Conservation (phyloP, 345 rosid species). For the Salix exigua region DNA sequence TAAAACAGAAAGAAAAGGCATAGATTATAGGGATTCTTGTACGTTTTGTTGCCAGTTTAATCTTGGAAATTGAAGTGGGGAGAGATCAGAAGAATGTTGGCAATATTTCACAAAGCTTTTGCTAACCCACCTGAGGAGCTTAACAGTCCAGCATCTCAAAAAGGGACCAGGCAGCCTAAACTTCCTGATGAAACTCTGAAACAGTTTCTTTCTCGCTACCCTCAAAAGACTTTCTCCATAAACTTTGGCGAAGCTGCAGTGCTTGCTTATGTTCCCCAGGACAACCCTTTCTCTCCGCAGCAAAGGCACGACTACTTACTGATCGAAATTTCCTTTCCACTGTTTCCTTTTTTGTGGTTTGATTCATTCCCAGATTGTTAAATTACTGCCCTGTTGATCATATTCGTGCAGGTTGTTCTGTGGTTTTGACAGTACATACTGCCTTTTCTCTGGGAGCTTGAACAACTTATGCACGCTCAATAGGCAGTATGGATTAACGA, state of each 20-base stretch:
- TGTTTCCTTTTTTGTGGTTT: not conserved
- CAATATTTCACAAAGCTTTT: slow-evolving; percentile 26
- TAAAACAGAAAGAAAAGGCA: not conserved
- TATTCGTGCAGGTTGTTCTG: slow-evolving; percentile 31
- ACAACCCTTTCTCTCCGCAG: not conserved
- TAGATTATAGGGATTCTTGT: not conserved
- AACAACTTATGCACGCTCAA: slow-evolving; percentile 52
- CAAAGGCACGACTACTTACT: slow-evolving; percentile 5
- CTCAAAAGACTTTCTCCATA: slow-evolving; percentile 17
- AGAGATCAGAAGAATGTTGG: slow-evolving; percentile 18
- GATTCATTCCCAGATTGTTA: not conserved
- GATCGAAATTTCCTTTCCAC: not conserved
- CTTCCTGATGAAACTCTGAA: slow-evolving; percentile 22
- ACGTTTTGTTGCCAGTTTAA: not conserved
- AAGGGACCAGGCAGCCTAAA: slow-evolving; percentile 13
- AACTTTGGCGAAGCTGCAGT: slow-evolving; percentile 24
- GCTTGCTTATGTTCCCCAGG: slow-evolving; percentile 22
- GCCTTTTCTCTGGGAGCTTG: slow-evolving; percentile 58
- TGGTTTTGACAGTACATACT: slow-evolving; percentile 50
- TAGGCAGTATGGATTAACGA: slow-evolving; percentile 56
- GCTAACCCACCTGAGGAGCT: slow-evolving; percentile 35
- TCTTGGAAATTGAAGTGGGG: too few relatives aligned
- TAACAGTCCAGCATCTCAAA: slow-evolving; percentile 18
- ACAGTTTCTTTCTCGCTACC: slow-evolving; percentile 20
- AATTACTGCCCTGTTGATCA: not conserved